These are phyloP conservation scores for Psilocybe mexicana DNA, from an alignment of 1,284 basidiomycete genomes.

Conservation along the genomic window DNA sequence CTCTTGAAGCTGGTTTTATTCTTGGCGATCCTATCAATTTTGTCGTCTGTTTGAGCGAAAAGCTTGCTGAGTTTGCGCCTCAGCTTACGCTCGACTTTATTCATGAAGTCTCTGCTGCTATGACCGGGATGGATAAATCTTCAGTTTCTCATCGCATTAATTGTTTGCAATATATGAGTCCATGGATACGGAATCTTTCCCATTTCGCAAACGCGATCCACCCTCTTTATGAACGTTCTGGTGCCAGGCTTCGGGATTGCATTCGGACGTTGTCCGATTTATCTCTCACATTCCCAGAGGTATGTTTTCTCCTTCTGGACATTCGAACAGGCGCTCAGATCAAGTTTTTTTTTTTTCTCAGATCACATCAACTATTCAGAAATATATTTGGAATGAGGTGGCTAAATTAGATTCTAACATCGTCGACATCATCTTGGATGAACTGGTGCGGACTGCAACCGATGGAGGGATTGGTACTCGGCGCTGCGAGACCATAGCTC, in stretches of 20 bases:
- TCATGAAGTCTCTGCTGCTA: slow-evolving; percentile 74
- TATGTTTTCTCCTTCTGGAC: slow-evolving; percentile 29
- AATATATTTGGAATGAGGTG: slow-evolving; percentile 76
- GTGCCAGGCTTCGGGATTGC: slow-evolving; percentile 73
- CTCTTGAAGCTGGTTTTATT: slow-evolving; percentile 60
- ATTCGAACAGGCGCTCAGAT: slow-evolving; percentile 6
- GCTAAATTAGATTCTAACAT: slow-evolving; percentile 66
- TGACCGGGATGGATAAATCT: slow-evolving; percentile 63
- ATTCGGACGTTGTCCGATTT: slow-evolving; percentile 76
- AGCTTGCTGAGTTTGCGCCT: slow-evolving; percentile 71
- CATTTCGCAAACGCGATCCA: slow-evolving; percentile 71
- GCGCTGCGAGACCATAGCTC: slow-evolving; percentile 74
- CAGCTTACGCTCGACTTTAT: slow-evolving; percentile 86
- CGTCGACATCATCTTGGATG: slow-evolving; percentile 73
- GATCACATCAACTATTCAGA: slow-evolving; percentile 70
- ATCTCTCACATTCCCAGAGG: slow-evolving; percentile 71
- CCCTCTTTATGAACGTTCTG: slow-evolving; percentile 66
- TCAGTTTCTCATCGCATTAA: slow-evolving; percentile 59
- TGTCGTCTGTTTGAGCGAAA: slow-evolving; percentile 67
- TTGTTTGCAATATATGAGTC: slow-evolving; percentile 79
- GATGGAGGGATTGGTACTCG: slow-evolving; percentile 79
- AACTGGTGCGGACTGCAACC: slow-evolving; percentile 76
- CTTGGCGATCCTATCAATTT: slow-evolving; percentile 73
- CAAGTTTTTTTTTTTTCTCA: slow-evolving; percentile 33
- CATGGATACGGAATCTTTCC: slow-evolving; percentile 84